Base-by-base conservation (phyloP, 352 stramenopile genomes). In the Aphanomyces astaci region DNA sequence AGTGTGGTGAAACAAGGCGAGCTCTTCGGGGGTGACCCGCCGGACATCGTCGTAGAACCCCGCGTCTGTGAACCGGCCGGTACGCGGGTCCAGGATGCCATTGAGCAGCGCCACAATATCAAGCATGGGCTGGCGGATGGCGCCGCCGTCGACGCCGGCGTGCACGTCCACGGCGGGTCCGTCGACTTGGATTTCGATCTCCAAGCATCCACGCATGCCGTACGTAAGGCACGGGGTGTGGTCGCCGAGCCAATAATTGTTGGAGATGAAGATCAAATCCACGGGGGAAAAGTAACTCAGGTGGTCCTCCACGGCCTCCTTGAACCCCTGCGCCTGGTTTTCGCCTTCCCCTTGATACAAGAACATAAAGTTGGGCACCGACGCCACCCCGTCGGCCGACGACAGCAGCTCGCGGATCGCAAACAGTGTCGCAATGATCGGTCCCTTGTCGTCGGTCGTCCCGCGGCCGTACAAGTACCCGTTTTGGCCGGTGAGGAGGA, bases 221-320 rank as follows among this genome's bases (percentile, higher is more conserved):
- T 89, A 91, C 0, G 82, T 91, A 1, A 91, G 55, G 71, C 82
- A 89, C 25, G 82, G 82, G 63, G 83, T 90, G n/a, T 49, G 77
- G 52, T 80, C 78, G 19, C 79, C 78, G 1, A 90, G 63, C 82
- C 82, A 88, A 51, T 88, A 87, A 57, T 84, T 86, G 68, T 89
- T 80, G 48, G 73, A 82, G 32, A 89, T 85, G 43, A 81, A 71
- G n/a, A 71, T 48, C 22, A 71, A 43, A 15, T 66, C 57, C 17
- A 71, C 51, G 3, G 64, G 53, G 22, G 24, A 54, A 66, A 71
- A 71, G 33, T 57, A 71, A 4, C 11, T 22, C 13, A 64, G n/a
- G 24, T 71, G 64, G 36, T 71, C 64, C 55, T 66, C 53, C 19
- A 71, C 57, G 24, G 64, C 51, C 30, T 71, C 64, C 13, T 54